phyloP scores from a whole-genome alignment of 2,329 filamentous ascomycete genomes.

The Exophiala sp. region DNA sequence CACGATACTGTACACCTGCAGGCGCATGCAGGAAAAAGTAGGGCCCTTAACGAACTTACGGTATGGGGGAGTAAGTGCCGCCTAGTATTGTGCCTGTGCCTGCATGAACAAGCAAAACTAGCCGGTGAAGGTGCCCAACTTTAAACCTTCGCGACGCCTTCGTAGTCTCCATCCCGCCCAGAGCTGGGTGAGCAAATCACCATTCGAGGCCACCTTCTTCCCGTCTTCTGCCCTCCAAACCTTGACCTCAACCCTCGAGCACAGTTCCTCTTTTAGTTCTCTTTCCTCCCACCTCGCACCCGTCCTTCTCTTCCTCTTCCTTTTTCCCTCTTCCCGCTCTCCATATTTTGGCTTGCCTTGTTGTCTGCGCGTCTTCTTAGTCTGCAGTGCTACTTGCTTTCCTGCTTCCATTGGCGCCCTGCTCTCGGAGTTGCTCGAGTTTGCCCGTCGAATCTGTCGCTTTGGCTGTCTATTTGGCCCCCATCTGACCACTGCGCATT shows the following conservation, averaged over 20 bases:
- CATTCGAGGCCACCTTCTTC: not conserved
- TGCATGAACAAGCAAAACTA: not conserved
- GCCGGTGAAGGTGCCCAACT: not conserved
- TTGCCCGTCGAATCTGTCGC: constrained; percentile 25
- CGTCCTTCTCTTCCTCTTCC: constrained; percentile 22
- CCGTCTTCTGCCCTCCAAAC: constrained; percentile 7
- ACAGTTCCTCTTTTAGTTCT: constrained; percentile 23
- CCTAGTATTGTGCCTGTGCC: too few relatives aligned
- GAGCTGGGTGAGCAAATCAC: not conserved
- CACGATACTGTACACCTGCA: too few relatives aligned
- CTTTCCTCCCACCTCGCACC: constrained; percentile 17
- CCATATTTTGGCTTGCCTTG: constrained; percentile 21
- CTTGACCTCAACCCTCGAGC: not conserved
- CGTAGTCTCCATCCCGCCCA: constrained; percentile 4
- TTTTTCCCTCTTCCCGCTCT: constrained; percentile 19
- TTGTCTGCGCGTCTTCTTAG: constrained; percentile 27
- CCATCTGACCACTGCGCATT: constrained; percentile 27
- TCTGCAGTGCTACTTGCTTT: constrained; percentile 27
- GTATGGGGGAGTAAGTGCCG: too few relatives aligned
- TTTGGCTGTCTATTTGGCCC: constrained; percentile 23
- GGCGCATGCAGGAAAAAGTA: too few relatives aligned
- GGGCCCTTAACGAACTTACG: too few relatives aligned
- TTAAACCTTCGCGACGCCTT: not conserved
- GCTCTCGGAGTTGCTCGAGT: constrained; percentile 26
- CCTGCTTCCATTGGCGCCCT: constrained; percentile 25